A percentile compares a stretch with the other conserved stretches of the same genome.
Evolutionary conservation across 192 early-diverging fungal species (phyloP).

Genomic region (Dissophora globulifera): DNA sequence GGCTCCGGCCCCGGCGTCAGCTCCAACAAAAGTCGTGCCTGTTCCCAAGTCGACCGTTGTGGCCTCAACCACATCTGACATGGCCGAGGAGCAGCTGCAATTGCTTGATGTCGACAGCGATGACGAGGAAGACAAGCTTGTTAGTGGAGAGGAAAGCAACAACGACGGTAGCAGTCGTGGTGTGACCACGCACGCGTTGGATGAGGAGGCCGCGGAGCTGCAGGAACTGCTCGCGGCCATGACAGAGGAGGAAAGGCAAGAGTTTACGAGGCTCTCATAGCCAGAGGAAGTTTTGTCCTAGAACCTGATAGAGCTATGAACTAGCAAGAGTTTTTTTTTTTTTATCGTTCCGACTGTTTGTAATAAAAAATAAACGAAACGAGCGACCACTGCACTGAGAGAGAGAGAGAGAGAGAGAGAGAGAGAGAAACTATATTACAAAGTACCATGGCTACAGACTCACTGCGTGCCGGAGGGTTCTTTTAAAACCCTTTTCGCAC

Average conservation of each 20-base stretch:
- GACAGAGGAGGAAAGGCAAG: slow-evolving; percentile 34
- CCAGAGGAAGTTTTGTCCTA: too few relatives aligned
- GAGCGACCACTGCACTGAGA: too few relatives aligned
- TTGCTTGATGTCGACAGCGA: not conserved
- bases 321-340: too few relatives aligned
- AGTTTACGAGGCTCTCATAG: slow-evolving; percentile 42
- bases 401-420: too few relatives aligned
- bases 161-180: too few relatives aligned
- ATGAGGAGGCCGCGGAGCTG: slow-evolving; percentile 37
- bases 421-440: not conserved
- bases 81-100: not conserved
- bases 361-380: too few relatives aligned
- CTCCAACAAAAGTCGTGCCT: not conserved
- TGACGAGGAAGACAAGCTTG: too few relatives aligned
- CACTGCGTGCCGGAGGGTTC: too few relatives aligned
- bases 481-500: slow-evolving; percentile 56
- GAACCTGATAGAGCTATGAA: too few relatives aligned
- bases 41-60: not conserved
- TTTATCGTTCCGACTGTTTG: too few relatives aligned
- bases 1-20: not conserved
- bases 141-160: not conserved
- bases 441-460: too few relatives aligned
- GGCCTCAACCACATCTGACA: not conserved
- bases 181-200: not conserved
- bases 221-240: slow-evolving; percentile 26